Base-by-base conservation (phyloP, 1,284 basidiomycete species). In the Mycosarcoma maydis region DNA sequence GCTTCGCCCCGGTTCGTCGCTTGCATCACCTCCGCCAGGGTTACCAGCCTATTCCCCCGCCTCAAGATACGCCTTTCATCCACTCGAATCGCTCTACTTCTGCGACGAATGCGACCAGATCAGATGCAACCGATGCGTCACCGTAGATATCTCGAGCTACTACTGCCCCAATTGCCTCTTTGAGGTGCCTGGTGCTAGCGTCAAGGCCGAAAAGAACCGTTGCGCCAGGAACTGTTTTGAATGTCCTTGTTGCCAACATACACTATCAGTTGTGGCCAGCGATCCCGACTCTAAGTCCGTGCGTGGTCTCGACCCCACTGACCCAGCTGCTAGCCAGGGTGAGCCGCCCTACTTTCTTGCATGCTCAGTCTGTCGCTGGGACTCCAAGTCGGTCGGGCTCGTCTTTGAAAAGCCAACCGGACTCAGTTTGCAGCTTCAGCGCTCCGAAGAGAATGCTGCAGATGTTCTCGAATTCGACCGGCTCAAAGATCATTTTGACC, bases 131-230 rank as follows among this genome's bases (percentile, higher is more conserved):
- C 87, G 89, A 70, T 98, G 96, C 76, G 91, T 96, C 8, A 87
- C 89, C 5, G 85, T 92, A 47, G 96, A 99, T 86, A 90, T 98
- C 79, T 92, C 92, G 78, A 92, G 91, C 49, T 98, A 97, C 83
- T 98, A 92, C 82, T 99, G 96, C 80, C 96, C 96, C 20, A 94
- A 95, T 82, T 99, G 96, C 82, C 86, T 98, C n/a, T 98, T 98
- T 82, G 96, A 98, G 77, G 95, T 98, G 4, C 96, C 95, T 0
- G 92, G 90, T 76, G 94, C 96, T 3, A 95, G 92, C 77, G 94
- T 98, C 8, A 87, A 94, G 62, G 92, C 90, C 7, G 94, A 98
- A 83, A 94, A 94, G 86, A 97, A 96, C 77, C 87, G 93, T 90
- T 98, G 96, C 82, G 92, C 94, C 11, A 87, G 96, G 46, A 98